Evolutionary conservation across 371 early-diverging fungal species (phyloP).

Genomic region (Mortierella sp.): DNA sequence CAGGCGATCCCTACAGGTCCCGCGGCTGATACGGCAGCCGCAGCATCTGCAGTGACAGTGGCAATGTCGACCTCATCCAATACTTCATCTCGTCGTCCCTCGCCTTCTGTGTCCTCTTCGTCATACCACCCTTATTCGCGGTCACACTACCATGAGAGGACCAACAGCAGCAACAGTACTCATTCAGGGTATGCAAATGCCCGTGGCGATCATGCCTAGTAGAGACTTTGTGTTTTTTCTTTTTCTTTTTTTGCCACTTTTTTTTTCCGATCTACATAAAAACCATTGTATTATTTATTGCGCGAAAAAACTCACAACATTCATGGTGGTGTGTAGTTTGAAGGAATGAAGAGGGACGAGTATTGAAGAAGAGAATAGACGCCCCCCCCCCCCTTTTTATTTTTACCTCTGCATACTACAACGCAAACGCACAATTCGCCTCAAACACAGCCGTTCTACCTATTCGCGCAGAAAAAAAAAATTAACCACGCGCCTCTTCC

Average conservation of each 20-base stretch:
- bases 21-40: conserved; percentile 7
- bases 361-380: too few relatives aligned
- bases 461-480: too few relatives aligned
- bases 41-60: neutral
- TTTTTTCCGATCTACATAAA: too few relatives aligned
- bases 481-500: too few relatives aligned
- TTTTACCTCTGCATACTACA: too few relatives aligned
- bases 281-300: too few relatives aligned
- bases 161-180: conserved; percentile 8
- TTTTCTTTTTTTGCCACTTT: neutral
- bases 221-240: neutral
- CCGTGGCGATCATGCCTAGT: neutral
- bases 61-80: neutral
- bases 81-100: neutral
- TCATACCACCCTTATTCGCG: conserved; percentile 15
- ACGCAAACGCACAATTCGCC: too few relatives aligned
- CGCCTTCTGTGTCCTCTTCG: neutral
- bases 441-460: too few relatives aligned
- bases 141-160: conserved; percentile 28
- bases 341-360: too few relatives aligned
- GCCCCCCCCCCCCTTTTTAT: too few relatives aligned
- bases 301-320: too few relatives aligned
- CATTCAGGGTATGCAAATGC: conserved; percentile 17
- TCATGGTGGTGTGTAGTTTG: too few relatives aligned
- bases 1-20: conserved; percentile 24